Evolutionary conservation across 208 protist genomes (phyloP).

Genomic region (Phytomonas sp.): DNA sequence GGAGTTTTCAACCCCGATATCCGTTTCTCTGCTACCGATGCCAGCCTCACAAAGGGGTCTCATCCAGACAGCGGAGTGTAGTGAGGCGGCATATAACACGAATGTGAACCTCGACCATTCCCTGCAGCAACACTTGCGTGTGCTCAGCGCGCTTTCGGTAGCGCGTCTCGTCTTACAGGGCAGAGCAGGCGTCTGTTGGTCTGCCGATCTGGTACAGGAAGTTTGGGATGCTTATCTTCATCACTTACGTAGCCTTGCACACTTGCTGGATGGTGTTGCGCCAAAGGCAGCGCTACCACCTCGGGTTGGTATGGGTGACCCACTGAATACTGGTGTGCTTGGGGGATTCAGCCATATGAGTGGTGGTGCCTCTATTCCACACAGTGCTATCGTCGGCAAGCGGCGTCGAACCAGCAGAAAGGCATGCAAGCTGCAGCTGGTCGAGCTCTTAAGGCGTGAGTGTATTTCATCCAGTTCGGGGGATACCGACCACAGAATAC

Average conservation of each 20-base stretch:
- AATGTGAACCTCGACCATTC: neutral
- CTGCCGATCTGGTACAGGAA: conserved; percentile 27
- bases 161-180: conserved; percentile 44
- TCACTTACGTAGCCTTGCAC: conserved; percentile 36
- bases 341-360: neutral
- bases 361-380: neutral
- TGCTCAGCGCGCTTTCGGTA: conserved; percentile 34
- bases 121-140: conserved; percentile 23
- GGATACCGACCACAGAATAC: neutral
- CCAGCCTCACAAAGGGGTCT: neutral
- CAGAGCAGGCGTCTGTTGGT: conserved; percentile 19
- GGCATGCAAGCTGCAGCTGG: neutral
- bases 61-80: neutral
- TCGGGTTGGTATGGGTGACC: neutral
- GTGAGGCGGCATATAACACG: neutral
- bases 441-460: conserved; percentile 12
- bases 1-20: neutral
- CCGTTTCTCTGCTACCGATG: neutral
- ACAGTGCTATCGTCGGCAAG: neutral
- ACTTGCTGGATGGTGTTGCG: conserved; percentile 14
- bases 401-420: neutral
- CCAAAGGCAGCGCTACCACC: neutral
- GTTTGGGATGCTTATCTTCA: conserved; percentile 49
- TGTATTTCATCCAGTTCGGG: neutral
- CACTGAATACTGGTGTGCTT: neutral